These are phyloP conservation scores for Chrysosporium keratinophilum DNA, from an alignment of 2,329 filamentous ascomycete species.

Conservation along the genomic window DNA sequence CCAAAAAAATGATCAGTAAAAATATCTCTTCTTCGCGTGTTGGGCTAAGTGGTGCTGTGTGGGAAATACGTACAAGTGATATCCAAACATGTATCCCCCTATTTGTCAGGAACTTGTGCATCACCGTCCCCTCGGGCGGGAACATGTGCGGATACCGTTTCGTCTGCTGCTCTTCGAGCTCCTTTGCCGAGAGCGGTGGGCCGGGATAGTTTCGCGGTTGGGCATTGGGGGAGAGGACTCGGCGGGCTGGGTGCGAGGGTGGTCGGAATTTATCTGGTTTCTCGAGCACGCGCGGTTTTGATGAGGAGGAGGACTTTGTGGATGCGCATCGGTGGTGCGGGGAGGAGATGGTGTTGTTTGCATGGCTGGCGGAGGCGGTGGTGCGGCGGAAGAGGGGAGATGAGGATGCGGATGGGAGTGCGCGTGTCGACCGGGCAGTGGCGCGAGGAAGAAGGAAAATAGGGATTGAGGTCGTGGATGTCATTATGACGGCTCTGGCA, in stretches of 20 bases:
- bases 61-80: slow-evolving; percentile 54
- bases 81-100: slow-evolving; percentile 68
- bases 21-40: slow-evolving; percentile 3
- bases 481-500: slow-evolving; percentile 8
- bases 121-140: slow-evolving; percentile 68
- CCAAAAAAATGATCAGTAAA: too few relatives aligned
- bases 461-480: slow-evolving; percentile 40
- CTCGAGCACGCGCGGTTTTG: slow-evolving; percentile 52
- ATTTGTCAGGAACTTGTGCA: slow-evolving; percentile 76
- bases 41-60: neutral
- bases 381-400: slow-evolving; percentile 1
- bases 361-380: too few relatives aligned
- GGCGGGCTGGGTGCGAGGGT: slow-evolving; percentile 71
- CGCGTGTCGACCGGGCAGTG: slow-evolving; percentile 24
- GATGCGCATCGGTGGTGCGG: too few relatives aligned
- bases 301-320: slow-evolving; percentile 14
- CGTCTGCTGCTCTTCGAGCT: slow-evolving; percentile 54
- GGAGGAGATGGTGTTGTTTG: too few relatives aligned
- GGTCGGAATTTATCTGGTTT: slow-evolving; percentile 86
- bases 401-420: slow-evolving; percentile 5
- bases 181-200: slow-evolving; percentile 55
- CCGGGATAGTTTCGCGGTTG: slow-evolving; percentile 60
- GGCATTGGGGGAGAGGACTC: slow-evolving; percentile 44
- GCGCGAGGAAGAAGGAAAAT: slow-evolving; percentile 56
- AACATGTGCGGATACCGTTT: slow-evolving; percentile 82